Percentiles rank a stretch among this genome's conserved stretches.
Conservation (phyloP, 176 grass and related monocot species). For the Ensete glaucum region DNA sequence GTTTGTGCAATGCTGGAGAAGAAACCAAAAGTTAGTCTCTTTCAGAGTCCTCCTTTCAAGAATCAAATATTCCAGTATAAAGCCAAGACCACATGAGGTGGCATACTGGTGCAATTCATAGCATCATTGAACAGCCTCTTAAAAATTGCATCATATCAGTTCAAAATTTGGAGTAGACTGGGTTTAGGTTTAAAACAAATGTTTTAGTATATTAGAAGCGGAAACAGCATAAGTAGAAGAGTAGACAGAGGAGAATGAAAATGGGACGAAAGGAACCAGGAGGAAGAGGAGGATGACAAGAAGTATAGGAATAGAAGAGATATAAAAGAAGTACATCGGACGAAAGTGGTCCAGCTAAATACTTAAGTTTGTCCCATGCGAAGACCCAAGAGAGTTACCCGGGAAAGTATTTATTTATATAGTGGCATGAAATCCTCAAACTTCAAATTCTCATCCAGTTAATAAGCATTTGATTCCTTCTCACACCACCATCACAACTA, state of each 20-base stretch:
- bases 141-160: neutral
- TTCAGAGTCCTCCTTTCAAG: neutral
- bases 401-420: neutral
- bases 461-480: neutral
- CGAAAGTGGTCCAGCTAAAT: too few relatives aligned
- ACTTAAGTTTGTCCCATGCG: too few relatives aligned
- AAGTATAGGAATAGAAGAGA: too few relatives aligned
- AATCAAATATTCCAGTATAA: neutral
- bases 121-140: neutral
- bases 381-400: slow-evolving; percentile 19
- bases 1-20: too few relatives aligned
- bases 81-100: neutral
- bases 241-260: neutral
- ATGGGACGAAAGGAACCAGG: slow-evolving; percentile 5
- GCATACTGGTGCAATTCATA: neutral
- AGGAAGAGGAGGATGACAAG: too few relatives aligned
- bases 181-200: neutral
- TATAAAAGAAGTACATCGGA: slow-evolving; percentile 3
- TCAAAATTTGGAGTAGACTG: neutral
- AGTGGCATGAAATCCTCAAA: neutral
- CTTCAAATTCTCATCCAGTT: neutral
- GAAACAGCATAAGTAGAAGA: neutral
- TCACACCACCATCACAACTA: too few relatives aligned
- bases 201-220: neutral
- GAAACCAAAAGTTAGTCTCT: too few relatives aligned